Conservation (phyloP, 2,329 filamentous ascomycete species). For the Metarhizium sp. region DNA sequence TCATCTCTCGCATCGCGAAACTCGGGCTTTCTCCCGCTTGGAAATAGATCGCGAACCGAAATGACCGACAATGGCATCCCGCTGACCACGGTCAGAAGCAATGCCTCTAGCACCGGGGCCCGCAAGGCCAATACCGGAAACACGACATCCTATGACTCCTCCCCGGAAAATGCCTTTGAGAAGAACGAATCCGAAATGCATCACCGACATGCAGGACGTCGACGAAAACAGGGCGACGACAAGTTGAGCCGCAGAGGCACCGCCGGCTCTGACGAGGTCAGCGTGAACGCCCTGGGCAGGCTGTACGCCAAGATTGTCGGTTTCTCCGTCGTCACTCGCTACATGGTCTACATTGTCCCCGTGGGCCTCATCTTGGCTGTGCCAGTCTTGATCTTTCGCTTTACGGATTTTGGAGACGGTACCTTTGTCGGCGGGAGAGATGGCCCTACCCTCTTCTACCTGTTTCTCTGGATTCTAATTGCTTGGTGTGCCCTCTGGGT, state of each 20-base stretch:
- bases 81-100: slow-evolving; percentile 45
- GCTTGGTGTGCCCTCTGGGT: slow-evolving; percentile 60
- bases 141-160: slow-evolving; percentile 24
- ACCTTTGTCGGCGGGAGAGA: background rate
- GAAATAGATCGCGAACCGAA: slow-evolving; percentile 20
- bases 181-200: slow-evolving; percentile 31
- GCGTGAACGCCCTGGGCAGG: slow-evolving; percentile 55
- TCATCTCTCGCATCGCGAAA: slow-evolving; percentile 12
- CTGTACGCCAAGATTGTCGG: slow-evolving; percentile 55
- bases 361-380: slow-evolving; percentile 51
- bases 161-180: slow-evolving; percentile 28
- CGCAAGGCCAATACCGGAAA: slow-evolving; percentile 31
- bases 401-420: slow-evolving; percentile 16
- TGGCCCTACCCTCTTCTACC: slow-evolving; percentile 44
- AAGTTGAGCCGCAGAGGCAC: slow-evolving; percentile 32
- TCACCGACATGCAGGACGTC: slow-evolving; percentile 30
- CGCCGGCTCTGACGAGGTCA: slow-evolving; percentile 39
- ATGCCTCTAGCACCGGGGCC: slow-evolving; percentile 43
- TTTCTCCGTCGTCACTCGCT: slow-evolving; percentile 55
- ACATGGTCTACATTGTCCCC: slow-evolving; percentile 59
- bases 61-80: slow-evolving; percentile 40
- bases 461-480: slow-evolving; percentile 62
- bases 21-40: slow-evolving; percentile 35
- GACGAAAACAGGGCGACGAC: slow-evolving; percentile 35
- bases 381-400: slow-evolving; percentile 48